Percentiles rank a stretch among this genome's conserved stretches.
Conservation (phyloP, 441 rosid genomes). For the Euphorbia celastroides region DNA sequence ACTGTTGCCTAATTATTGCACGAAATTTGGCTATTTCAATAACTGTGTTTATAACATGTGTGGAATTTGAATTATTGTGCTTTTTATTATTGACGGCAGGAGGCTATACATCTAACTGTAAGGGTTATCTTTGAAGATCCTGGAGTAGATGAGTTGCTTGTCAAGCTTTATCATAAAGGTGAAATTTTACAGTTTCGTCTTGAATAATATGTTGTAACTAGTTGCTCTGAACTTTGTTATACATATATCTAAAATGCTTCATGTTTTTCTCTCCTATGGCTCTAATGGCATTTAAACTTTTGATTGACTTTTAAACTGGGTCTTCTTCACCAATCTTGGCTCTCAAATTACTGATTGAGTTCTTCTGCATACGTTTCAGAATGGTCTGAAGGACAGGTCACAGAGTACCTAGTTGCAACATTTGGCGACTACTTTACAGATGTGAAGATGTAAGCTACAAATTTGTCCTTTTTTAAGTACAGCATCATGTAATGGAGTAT, state of each 20-base stretch:
- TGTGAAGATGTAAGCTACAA: constrained; percentile 81
- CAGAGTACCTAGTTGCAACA: constrained; percentile 90
- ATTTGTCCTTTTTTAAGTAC: not conserved
- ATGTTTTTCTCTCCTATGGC: not conserved
- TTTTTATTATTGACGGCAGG: constrained; percentile 40
- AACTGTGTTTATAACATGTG: not conserved
- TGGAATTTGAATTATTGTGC: not conserved
- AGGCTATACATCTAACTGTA: constrained; percentile 92
- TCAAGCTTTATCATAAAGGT: constrained; percentile 96
- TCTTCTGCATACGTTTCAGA: constrained; percentile 48
- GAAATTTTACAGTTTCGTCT: constrained; percentile 13
- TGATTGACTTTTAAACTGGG: not conserved
- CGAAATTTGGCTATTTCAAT: not conserved
- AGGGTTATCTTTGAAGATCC: constrained; percentile 97
- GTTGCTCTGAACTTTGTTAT: not conserved
- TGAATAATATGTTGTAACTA: not conserved
- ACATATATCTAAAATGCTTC: not conserved
- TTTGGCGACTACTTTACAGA: constrained; percentile 93
- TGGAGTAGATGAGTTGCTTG: constrained; percentile 92
- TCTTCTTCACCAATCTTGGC: too few relatives aligned
- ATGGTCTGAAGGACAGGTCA: constrained; percentile 95
- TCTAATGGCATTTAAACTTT: not conserved
- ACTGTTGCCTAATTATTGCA: not conserved
- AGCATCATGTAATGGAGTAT: not conserved
- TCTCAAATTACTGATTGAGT: constrained; percentile 21